A percentile compares a stretch with the other conserved stretches of the same genome.
Evolutionary conservation across 495 filamentous ascomycete species (phyloP).

Genomic region (Xylaria bambusicola): DNA sequence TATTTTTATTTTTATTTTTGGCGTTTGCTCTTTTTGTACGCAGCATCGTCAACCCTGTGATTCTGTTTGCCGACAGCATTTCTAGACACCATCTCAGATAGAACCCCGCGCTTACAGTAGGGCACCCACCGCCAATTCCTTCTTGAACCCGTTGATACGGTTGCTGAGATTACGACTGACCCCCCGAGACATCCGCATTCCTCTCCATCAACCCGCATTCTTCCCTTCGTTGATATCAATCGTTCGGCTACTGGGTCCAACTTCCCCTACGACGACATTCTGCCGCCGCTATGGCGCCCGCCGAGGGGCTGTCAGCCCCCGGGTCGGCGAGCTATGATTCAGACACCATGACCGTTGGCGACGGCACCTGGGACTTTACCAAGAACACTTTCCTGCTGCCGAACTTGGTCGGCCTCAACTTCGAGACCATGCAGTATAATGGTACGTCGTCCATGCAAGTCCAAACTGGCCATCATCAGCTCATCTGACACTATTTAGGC

Average conservation of each 20-base stretch:
- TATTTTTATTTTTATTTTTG: background rate
- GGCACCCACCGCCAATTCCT: conserved; percentile 17
- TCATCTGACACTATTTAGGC: conserved; percentile 51
- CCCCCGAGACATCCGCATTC: conserved; percentile 6
- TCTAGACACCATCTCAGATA: conserved; percentile 1
- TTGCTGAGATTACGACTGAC: background rate
- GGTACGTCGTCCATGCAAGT: conserved; percentile 54
- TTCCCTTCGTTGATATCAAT: conserved; percentile 9
- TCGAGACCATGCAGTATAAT: conserved; percentile 95
- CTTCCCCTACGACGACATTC: conserved; percentile 17
- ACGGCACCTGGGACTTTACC: conserved; percentile 86
- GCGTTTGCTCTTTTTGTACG: background rate
- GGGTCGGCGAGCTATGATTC: conserved; percentile 84
- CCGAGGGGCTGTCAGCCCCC: conserved; percentile 64
- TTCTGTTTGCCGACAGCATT: background rate
- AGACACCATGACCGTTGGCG: conserved; percentile 80
- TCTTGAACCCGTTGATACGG: background rate
- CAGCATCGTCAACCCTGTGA: background rate
- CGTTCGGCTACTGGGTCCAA: background rate
- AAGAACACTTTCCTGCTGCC: conserved; percentile 87
- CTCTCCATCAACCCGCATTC: background rate
- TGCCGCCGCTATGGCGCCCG: conserved; percentile 52
- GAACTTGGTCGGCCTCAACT: conserved; percentile 83
- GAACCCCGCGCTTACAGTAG: conserved; percentile 11
- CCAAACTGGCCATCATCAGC: background rate